Base-by-base conservation (phyloP, 176 grass and related monocot genomes). In the Paspalum notatum region DNA sequence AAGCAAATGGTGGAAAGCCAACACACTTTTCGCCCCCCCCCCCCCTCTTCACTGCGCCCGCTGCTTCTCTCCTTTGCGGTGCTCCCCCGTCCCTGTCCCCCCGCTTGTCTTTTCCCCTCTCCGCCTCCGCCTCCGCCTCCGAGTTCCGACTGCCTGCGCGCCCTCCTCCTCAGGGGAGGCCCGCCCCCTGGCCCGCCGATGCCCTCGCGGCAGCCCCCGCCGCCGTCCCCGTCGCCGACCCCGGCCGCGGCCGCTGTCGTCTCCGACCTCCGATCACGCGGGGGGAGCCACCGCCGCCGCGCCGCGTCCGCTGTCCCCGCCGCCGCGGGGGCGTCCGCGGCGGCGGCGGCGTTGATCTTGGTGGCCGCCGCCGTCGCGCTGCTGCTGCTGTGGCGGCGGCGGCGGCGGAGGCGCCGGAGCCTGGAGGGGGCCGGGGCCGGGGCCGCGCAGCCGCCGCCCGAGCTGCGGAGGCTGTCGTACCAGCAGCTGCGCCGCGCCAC, bases 401-500 rank as follows among this genome's bases (percentile, higher is more conserved):
- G 84, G 54, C 44, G 89, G 21, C 48, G 77, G 27, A 32, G 89
- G 27, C 49, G 78, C 26, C 59, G 87, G 77, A 76, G 72, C 71
- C 75, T 73, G 18, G 55, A 75, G 65, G 68, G 76, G n/a, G 71
- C 79, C 32, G 32, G 32, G 22, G 73, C 80, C 39, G 68, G 60
- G 4, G 13, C 74, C 3, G 13, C 68, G 53, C 75, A 53, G n/a
- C 65, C 78, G 11, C 46, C 90, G 14, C 47, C 84, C 5, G 71
- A 73, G 2, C 81, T 98, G 51, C 92, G 87, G 25, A 81, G 86
- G 80, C 75, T 98, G 25, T 81, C 90, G 41, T 90, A 88, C 84
- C 62, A 94, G 13, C 90, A 88, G 49, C 96, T 99, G 88, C 88
- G 96, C 55, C 88, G 92, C 37, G 96, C 96, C 42, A 99, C 96